These are phyloP conservation scores for Trichoderma cornu-damae DNA, from an alignment of 2,329 filamentous ascomycete genomes.

Conservation along the genomic window DNA sequence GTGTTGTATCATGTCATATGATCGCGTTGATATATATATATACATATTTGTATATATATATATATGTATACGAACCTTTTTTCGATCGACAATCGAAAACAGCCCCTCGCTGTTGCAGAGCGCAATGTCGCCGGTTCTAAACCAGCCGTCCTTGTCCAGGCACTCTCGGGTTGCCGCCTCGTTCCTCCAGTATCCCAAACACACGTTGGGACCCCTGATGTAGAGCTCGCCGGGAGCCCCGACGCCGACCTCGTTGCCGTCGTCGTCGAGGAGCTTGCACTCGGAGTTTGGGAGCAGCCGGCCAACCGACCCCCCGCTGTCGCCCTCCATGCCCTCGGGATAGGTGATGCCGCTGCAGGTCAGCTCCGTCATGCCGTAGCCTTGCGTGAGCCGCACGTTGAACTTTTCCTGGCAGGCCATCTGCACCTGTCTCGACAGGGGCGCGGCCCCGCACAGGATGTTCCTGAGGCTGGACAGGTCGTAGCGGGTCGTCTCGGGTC, in stretches of 20 bases:
- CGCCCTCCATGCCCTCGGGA: slow-evolving; percentile 32
- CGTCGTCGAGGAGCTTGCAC: slow-evolving; percentile 49
- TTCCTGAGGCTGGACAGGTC: slow-evolving; percentile 47
- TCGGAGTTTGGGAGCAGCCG: slow-evolving; percentile 50
- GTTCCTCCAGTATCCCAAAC: slow-evolving; percentile 56
- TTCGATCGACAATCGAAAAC: slow-evolving; percentile 46
- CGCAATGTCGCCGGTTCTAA: slow-evolving; percentile 56
- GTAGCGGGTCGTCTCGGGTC: slow-evolving; percentile 46
- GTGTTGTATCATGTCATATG: too few relatives aligned
- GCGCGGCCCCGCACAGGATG: slow-evolving; percentile 51
- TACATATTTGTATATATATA: too few relatives aligned
- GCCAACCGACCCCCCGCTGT: slow-evolving; percentile 45
- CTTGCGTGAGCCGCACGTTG: slow-evolving; percentile 42
- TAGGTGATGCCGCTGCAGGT: slow-evolving; percentile 40
- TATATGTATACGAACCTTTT: slow-evolving; percentile 35
- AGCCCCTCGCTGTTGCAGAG: slow-evolving; percentile 42
- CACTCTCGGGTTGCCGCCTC: slow-evolving; percentile 49
- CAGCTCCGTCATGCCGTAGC: slow-evolving; percentile 59
- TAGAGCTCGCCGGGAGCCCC: slow-evolving; percentile 50
- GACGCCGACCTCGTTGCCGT: slow-evolving; percentile 44
- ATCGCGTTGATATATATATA: too few relatives aligned
- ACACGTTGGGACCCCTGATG: slow-evolving; percentile 51
- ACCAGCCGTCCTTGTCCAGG: slow-evolving; percentile 48
- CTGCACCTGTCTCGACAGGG: slow-evolving; percentile 39
- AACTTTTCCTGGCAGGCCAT: slow-evolving; percentile 43